Evolutionary conservation across 1,284 basidiomycete species (phyloP).

Genomic region (Mycosarcoma mackinlayi): DNA sequence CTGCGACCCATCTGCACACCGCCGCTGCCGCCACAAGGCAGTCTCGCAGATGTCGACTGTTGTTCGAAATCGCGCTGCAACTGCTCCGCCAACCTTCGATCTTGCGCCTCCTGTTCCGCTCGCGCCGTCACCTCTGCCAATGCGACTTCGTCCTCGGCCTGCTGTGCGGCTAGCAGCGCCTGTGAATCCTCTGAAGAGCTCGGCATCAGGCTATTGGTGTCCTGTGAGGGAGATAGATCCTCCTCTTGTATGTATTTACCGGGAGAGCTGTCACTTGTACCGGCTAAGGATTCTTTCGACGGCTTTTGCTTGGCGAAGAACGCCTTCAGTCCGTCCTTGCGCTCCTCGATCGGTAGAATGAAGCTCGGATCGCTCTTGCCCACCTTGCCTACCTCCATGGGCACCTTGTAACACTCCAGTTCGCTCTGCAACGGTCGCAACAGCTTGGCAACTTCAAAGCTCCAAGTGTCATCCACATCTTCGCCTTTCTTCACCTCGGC

Average conservation of each 20-base stretch:
- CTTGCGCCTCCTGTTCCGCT: constrained; percentile 31
- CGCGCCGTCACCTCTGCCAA: constrained; percentile 14
- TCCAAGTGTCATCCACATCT: constrained; percentile 62
- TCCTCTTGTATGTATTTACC: constrained; percentile 7
- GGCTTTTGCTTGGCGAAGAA: constrained; percentile 76
- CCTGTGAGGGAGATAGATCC: constrained; percentile 7
- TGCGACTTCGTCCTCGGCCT: constrained; percentile 22
- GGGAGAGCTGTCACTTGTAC: background rate
- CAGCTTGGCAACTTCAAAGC: constrained; percentile 74
- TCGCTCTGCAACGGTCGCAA: constrained; percentile 75
- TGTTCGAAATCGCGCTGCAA: constrained; percentile 36
- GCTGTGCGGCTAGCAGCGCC: constrained; percentile 26
- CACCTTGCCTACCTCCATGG: constrained; percentile 89
- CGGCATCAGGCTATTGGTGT: constrained; percentile 15
- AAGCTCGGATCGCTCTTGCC: constrained; percentile 84
- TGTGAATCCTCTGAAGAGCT: constrained; percentile 19
- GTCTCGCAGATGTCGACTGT: no score
- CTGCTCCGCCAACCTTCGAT: constrained; percentile 33
- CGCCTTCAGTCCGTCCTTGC: constrained; percentile 88
- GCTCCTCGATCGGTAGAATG: constrained; percentile 80
- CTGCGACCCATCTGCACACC: constrained; percentile 20
- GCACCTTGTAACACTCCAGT: constrained; percentile 87
- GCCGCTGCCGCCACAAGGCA: background rate
- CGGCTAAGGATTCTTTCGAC: background rate
- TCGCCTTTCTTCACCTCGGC: constrained; percentile 21